A percentile compares a stretch with the other conserved stretches of the same genome.
phyloP scores from a whole-genome alignment of 1,284 basidiomycete species.

The Ceraceosorus bombacis region DNA sequence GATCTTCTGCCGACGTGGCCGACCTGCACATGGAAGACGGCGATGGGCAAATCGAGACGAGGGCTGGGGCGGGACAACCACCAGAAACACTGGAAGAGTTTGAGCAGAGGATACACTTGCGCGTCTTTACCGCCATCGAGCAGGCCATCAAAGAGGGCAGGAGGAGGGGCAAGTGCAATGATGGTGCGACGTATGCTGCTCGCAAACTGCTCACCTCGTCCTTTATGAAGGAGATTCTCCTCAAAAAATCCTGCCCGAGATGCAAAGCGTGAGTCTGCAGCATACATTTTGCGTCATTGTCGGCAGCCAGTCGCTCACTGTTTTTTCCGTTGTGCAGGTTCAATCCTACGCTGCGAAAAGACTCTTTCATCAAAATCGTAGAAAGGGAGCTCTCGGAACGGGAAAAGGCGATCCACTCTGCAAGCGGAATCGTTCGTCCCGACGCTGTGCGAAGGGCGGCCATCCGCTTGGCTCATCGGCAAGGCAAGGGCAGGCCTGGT shows the following conservation, averaged over 20 bases:
- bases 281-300: not conserved
- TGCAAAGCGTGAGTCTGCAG: conserved; percentile 68
- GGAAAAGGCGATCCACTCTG: conserved; percentile 63
- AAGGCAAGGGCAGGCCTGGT: conserved; percentile 9
- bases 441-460: conserved; percentile 13
- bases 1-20: conserved; percentile 11
- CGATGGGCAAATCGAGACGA: conserved; percentile 50
- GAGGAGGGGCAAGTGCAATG: conserved; percentile 35
- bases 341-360: conserved; percentile 81
- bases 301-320: not conserved
- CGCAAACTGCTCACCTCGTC: conserved; percentile 75
- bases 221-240: conserved; percentile 66
- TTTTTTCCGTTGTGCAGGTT: conserved; percentile 52
- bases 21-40: conserved; percentile 29
- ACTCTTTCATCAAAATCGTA: conserved; percentile 87
- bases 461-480: not conserved
- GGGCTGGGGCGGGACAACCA: conserved; percentile 12
- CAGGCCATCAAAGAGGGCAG: conserved; percentile 53
- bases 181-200: conserved; percentile 83
- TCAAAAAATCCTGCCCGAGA: conserved; percentile 62
- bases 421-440: conserved; percentile 53
- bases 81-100: conserved; percentile 49
- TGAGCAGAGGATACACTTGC: conserved; percentile 29
- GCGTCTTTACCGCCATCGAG: conserved; percentile 65
- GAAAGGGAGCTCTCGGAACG: conserved; percentile 79